These are phyloP conservation scores for Cardamine resedifolia DNA, from an alignment of 345 rosid genomes.

Conservation along the genomic window DNA sequence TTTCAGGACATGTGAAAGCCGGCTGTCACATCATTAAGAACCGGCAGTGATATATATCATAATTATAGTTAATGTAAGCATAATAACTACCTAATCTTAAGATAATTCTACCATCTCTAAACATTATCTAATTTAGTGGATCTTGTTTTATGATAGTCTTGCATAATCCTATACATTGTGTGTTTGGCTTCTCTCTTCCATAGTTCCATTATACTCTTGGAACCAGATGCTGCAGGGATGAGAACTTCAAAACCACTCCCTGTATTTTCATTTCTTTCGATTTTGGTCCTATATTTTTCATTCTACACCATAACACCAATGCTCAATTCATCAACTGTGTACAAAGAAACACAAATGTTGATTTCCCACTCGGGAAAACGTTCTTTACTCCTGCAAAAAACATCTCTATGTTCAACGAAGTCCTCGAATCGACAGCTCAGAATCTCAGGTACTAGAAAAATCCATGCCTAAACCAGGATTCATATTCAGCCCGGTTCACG, in stretches of 20 bases:
- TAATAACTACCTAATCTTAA: not conserved
- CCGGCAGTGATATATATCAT: not conserved
- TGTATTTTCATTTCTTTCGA: slow-evolving; percentile 1
- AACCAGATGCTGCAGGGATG: not conserved
- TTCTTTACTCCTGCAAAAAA: slow-evolving; percentile 39
- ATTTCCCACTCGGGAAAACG: slow-evolving; percentile 24
- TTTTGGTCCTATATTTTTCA: slow-evolving; percentile 22
- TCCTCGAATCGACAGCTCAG: slow-evolving; percentile 48
- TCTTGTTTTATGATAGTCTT: not conserved
- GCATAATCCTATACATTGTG: not conserved
- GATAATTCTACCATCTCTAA: not conserved
- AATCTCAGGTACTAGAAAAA: slow-evolving; percentile 48
- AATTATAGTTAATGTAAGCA: no score
- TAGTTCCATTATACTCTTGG: not conserved
- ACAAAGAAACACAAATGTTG: slow-evolving; percentile 28
- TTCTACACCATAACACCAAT: slow-evolving; percentile 13
- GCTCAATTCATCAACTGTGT: slow-evolving; percentile 46
- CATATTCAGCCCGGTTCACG: slow-evolving; percentile 48
- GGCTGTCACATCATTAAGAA: not conserved
- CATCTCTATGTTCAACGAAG: slow-evolving; percentile 35
- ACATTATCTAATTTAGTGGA: not conserved
- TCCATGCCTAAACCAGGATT: slow-evolving; percentile 54
- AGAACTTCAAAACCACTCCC: not conserved
- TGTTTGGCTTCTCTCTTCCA: not conserved
- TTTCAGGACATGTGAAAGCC: not conserved